Percentiles rank a stretch among this genome's conserved stretches.
phyloP scores from a whole-genome alignment of 164 flowering plant genomes.

The Hamamelis virginiana region DNA sequence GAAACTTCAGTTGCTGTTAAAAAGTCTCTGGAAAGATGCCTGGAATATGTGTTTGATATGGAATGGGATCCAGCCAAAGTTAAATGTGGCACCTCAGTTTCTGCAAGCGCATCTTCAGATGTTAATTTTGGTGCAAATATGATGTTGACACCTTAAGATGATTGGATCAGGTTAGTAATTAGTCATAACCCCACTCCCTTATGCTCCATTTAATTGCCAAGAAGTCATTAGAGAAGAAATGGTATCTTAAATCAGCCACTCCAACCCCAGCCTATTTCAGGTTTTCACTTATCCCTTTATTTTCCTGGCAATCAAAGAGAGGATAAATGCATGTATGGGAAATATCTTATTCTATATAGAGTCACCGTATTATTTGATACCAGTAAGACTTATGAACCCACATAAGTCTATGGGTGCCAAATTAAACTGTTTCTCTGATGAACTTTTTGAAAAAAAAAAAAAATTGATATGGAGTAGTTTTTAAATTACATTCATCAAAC shows the following conservation, averaged over 20 bases:
- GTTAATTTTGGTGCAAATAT: conserved; percentile 1
- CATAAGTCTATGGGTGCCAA: no score
- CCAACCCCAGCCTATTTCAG: not conserved
- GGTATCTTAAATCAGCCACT: conserved; percentile 9
- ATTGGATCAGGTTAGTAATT: not conserved
- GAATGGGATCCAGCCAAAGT: conserved; percentile 18
- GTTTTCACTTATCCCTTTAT: not conserved
- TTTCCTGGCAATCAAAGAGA: not conserved
- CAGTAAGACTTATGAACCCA: no score
- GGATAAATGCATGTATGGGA: no score
- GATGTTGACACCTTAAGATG: conserved; percentile 13
- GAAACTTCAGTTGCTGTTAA: conserved; percentile 14
- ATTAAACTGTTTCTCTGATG: no score
- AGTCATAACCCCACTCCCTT: not conserved
- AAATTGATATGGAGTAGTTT: no score
- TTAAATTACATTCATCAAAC: no score
- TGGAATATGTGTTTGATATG: conserved; percentile 23
- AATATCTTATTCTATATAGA: no score
- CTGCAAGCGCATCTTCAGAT: conserved; percentile 11
- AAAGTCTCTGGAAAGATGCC: conserved; percentile 14
- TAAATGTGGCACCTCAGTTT: conserved; percentile 17
- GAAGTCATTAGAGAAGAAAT: conserved; percentile 9
- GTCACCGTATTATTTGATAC: no score
- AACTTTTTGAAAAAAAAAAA: no score
- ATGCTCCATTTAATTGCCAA: not conserved